These are phyloP conservation scores for Blumeria hordei DNA, from an alignment of 2,329 filamentous ascomycete species.

Conservation along the genomic window DNA sequence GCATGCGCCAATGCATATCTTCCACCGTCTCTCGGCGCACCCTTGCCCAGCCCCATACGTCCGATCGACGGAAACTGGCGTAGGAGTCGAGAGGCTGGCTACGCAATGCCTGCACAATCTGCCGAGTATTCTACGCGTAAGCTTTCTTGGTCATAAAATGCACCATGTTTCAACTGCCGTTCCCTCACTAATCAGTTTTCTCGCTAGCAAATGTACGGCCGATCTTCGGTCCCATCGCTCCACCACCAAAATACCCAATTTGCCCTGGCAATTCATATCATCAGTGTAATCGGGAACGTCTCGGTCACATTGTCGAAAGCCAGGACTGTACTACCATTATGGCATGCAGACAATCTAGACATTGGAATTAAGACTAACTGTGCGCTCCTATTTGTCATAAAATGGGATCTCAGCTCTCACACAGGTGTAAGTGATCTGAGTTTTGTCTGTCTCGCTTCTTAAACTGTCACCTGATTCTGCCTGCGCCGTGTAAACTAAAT, in stretches of 20 bases:
- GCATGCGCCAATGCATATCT: conserved; percentile 2
- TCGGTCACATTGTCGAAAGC: too few species aligned
- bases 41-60: neutral
- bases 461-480: too few species aligned
- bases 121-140: neutral
- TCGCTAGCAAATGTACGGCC: neutral
- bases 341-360: too few species aligned
- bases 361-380: too few species aligned
- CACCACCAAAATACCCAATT: neutral
- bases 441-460: too few species aligned
- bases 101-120: neutral
- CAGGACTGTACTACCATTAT: too few species aligned
- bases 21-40: neutral
- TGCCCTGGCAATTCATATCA: neutral
- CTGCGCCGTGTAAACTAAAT: too few species aligned
- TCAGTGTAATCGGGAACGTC: too few species aligned
- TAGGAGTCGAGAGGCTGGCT: neutral
- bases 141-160: neutral
- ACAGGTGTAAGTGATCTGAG: too few species aligned
- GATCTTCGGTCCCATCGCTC: conserved; percentile 2
- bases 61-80: conserved; percentile 1
- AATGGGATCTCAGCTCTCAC: too few species aligned
- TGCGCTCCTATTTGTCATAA: too few species aligned
- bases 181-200: neutral
- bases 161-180: neutral